These are phyloP conservation scores for Neopestalotiopsis sp. DNA, from an alignment of 2,329 filamentous ascomycete species.

Conservation along the genomic window DNA sequence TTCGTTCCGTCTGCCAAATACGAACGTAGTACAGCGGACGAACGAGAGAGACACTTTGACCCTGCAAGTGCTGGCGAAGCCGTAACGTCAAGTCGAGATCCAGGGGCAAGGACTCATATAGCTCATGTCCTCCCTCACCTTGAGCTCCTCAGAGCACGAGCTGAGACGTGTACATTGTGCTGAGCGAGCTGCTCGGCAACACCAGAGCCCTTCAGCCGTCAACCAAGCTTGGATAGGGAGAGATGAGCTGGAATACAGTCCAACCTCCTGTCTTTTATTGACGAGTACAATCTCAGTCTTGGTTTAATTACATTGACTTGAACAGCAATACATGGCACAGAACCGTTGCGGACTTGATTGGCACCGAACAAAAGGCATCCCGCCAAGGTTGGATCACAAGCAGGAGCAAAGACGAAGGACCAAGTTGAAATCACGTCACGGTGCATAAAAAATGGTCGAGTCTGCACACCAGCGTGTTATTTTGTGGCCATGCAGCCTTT, in stretches of 20 bases:
- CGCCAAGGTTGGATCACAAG: too few relatives aligned
- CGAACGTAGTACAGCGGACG: background rate
- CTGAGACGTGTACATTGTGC: background rate
- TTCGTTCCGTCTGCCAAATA: background rate
- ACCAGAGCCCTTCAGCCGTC: background rate
- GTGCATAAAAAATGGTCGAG: too few relatives aligned
- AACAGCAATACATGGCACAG: background rate
- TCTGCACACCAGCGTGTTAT: too few relatives aligned
- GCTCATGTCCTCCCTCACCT: too few relatives aligned
- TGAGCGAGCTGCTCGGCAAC: background rate
- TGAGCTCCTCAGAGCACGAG: background rate
- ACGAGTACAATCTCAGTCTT: background rate
- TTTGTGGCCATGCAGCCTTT: too few relatives aligned
- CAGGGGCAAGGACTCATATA: too few relatives aligned
- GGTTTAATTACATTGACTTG: constrained; percentile 3
- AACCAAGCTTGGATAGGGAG: background rate
- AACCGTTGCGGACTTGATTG: background rate
- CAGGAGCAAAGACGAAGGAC: too few relatives aligned
- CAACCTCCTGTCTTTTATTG: background rate
- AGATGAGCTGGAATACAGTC: background rate
- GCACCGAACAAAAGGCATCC: background rate
- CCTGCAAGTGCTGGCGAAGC: too few relatives aligned
- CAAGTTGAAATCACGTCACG: too few relatives aligned
- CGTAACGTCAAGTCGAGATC: too few relatives aligned
- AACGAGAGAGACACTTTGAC: background rate